phyloP scores from a whole-genome alignment of 106 monocot species.

The Gastrodia elata region DNA sequence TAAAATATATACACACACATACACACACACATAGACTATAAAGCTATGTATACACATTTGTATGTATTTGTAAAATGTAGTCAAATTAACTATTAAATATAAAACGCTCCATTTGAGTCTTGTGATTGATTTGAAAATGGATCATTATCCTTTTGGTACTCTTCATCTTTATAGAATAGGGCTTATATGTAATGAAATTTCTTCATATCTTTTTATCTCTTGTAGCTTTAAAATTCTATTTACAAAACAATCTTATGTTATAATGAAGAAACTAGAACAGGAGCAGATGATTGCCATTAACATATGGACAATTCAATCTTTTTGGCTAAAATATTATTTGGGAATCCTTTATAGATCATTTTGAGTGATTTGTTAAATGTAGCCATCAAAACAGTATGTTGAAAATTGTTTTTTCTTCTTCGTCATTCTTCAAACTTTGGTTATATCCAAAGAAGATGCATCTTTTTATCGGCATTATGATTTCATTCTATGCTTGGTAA shows the following conservation, averaged over 20 bases:
- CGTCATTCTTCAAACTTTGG: slow-evolving; percentile 49
- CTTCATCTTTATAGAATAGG: not conserved
- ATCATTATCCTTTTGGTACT: not conserved
- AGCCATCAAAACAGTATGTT: slow-evolving; percentile 30
- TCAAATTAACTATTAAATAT: not conserved
- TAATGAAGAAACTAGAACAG: slow-evolving; percentile 43
- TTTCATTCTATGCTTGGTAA: not conserved
- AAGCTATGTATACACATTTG: too few species aligned
- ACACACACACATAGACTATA: too few species aligned
- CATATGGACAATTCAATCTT: slow-evolving; percentile 39
- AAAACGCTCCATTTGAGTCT: not conserved
- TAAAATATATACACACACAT: too few species aligned
- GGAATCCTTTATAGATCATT: slow-evolving; percentile 40
- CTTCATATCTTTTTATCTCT: not conserved
- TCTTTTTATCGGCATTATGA: not conserved
- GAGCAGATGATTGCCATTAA: slow-evolving; percentile 35
- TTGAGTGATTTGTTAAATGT: slow-evolving; percentile 59
- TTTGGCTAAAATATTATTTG: slow-evolving; percentile 39
- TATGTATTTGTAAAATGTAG: too few species aligned
- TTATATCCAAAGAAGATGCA: slow-evolving; percentile 39
- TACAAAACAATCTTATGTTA: not conserved
- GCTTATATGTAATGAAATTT: not conserved
- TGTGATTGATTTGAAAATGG: not conserved
- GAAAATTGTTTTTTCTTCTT: slow-evolving; percentile 48
- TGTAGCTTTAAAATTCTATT: not conserved